Evolutionary conservation across 2,329 filamentous ascomycete species (phyloP).

Genomic region (Ceratocystis huliohia): DNA sequence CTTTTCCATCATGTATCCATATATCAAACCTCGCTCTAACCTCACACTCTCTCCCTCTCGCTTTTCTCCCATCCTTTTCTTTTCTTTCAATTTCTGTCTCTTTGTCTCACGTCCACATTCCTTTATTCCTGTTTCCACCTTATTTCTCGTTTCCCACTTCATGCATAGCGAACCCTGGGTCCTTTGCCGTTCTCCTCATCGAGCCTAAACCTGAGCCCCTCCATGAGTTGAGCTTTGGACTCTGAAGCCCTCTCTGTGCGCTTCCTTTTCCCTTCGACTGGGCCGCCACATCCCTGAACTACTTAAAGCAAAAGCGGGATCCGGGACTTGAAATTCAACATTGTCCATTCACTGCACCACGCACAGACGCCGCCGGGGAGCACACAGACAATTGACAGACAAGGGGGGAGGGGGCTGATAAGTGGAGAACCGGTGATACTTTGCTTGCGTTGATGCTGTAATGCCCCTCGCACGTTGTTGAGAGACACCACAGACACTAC

Average conservation of each 20-base stretch:
- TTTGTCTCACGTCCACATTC: no score
- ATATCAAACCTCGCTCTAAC: neutral
- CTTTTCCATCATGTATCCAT: neutral
- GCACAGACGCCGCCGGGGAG: constrained; percentile 1
- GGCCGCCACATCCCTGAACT: constrained; percentile 4
- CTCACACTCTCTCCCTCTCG: neutral
- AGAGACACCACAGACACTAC: neutral
- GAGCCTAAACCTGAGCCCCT: neutral
- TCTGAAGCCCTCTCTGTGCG: neutral
- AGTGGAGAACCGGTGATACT: constrained; percentile 2
- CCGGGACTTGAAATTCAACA: constrained; percentile 3
- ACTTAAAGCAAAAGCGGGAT: constrained; percentile 4
- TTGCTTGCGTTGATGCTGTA: neutral
- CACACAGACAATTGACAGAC: constrained; percentile 6
- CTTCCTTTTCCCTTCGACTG: constrained; percentile 5
- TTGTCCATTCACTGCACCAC: neutral
- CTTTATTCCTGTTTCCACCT: no score
- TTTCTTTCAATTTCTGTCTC: neutral
- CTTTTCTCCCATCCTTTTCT: neutral
- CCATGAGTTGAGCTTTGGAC: neutral
- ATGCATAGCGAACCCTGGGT: neutral
- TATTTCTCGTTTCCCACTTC: no score
- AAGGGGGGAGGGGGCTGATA: neutral
- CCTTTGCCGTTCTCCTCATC: neutral
- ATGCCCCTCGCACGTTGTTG: neutral